Conservation (phyloP, 1,284 basidiomycete species). For the Pulveroboletus sp. region DNA sequence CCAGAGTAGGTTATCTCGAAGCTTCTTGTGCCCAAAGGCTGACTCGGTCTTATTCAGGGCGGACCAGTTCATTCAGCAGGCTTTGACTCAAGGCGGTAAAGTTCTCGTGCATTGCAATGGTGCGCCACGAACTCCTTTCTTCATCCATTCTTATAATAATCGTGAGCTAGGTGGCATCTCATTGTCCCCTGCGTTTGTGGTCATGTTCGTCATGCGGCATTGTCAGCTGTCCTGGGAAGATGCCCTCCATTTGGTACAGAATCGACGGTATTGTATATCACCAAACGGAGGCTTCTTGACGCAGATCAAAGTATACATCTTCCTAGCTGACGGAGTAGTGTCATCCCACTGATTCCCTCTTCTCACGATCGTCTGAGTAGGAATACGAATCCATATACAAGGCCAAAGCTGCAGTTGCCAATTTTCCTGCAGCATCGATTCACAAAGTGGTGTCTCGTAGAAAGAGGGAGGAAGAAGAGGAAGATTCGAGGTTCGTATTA, state of each 20-base stretch:
- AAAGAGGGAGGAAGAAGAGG: conserved; percentile 72
- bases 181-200: conserved; percentile 84
- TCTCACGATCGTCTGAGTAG: conserved; percentile 39
- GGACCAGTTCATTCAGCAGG: conserved; percentile 77
- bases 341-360: conserved; percentile 1
- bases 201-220: conserved; percentile 90
- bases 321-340: background rate
- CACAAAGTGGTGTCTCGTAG: conserved; percentile 52
- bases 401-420: conserved; percentile 64
- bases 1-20: conserved; percentile 54
- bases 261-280: conserved; percentile 86
- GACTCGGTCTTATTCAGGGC: conserved; percentile 49
- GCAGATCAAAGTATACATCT: conserved; percentile 73
- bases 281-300: conserved; percentile 85
- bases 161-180: conserved; percentile 73
- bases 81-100: conserved; percentile 65
- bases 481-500: conserved; percentile 48
- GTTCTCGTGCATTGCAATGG: conserved; percentile 93
- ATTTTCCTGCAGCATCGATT: conserved; percentile 48
- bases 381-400: conserved; percentile 90
- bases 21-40: background rate
- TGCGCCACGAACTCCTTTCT: conserved; percentile 29
- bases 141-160: background rate
- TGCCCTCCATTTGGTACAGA: conserved; percentile 83
- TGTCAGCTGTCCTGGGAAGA: conserved; percentile 81